Percentiles rank a stretch among this genome's conserved stretches.
phyloP scores from a whole-genome alignment of 805 yeast genomes.

The Wickerhamomyces tratensis region DNA sequence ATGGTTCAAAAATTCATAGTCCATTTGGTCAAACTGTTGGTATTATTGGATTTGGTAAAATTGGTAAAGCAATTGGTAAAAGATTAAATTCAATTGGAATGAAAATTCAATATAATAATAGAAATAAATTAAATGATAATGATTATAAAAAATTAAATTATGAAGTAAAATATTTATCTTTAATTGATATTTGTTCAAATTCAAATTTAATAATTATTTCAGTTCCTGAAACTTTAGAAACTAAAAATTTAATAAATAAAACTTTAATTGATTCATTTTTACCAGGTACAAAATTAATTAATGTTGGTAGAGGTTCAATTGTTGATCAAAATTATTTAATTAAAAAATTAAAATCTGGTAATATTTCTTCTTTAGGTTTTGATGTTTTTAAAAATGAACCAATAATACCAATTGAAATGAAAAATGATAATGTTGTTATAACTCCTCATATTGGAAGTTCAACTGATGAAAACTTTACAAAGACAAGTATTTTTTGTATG shows the following conservation, averaged over 20 bases:
- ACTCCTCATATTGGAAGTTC: slow-evolving; percentile 62
- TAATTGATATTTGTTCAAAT: slow-evolving; percentile 24
- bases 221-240: slow-evolving; percentile 46
- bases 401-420: slow-evolving; percentile 17
- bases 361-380: slow-evolving; percentile 44
- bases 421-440: slow-evolving; percentile 33
- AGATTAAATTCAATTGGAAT: slow-evolving; percentile 45
- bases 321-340: slow-evolving; percentile 43
- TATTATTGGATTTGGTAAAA: slow-evolving; percentile 52
- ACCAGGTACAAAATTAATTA: slow-evolving; percentile 38
- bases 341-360: slow-evolving; percentile 25
- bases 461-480: slow-evolving; percentile 34
- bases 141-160: slow-evolving; percentile 22
- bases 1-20: slow-evolving; percentile 27
- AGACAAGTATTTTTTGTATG: slow-evolving; percentile 34
- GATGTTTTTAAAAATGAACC: slow-evolving; percentile 59
- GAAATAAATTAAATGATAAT: slow-evolving; percentile 25
- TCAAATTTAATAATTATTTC: slow-evolving; percentile 47
- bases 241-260: slow-evolving; percentile 36
- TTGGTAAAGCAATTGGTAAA: slow-evolving; percentile 44
- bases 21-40: slow-evolving; percentile 45
- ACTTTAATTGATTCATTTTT: slow-evolving; percentile 27
- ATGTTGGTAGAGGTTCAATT: slow-evolving; percentile 51
- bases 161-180: slow-evolving; percentile 23
- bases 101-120: slow-evolving; percentile 46